Conservation (phyloP, 164 flowering plant species). For the Buxus sempervirens region DNA sequence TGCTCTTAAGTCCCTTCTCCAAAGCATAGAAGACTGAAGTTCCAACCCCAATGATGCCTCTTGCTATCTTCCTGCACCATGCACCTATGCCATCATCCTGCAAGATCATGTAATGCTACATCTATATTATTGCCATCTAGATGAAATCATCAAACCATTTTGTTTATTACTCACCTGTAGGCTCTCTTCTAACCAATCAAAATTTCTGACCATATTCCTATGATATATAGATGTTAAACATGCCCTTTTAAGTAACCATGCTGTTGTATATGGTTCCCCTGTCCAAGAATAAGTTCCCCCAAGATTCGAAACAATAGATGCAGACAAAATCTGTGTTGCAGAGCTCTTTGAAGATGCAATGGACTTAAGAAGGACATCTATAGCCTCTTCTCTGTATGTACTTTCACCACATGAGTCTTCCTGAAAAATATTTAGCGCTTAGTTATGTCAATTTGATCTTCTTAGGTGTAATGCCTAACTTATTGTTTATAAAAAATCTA, state of each 20-base stretch:
- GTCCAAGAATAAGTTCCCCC: conserved; percentile 80
- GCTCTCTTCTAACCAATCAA: conserved; percentile 55
- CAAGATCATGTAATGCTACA: conserved; percentile 14
- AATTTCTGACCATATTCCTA: conserved; percentile 53
- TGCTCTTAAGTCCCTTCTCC: conserved; percentile 60
- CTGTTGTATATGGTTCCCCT: conserved; percentile 70
- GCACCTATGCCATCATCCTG: conserved; percentile 53
- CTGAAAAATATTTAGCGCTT: conserved; percentile 29
- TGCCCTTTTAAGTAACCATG: conserved; percentile 66
- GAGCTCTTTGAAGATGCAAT: conserved; percentile 43
- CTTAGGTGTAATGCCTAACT: neutral
- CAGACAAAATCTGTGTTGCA: conserved; percentile 39
- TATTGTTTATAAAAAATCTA: too few relatives aligned
- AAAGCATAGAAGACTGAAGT: conserved; percentile 48
- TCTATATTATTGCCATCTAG: neutral
- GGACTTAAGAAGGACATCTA: conserved; percentile 49
- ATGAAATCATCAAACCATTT: neutral
- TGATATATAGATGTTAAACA: conserved; percentile 50
- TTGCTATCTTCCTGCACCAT: conserved; percentile 64
- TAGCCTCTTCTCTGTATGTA: conserved; percentile 50
- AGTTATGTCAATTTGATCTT: neutral
- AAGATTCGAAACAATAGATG: conserved; percentile 63
- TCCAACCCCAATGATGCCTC: conserved; percentile 42
- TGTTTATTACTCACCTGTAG: conserved; percentile 44
- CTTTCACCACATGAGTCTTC: conserved; percentile 45